A percentile compares a stretch with the other conserved stretches of the same genome.
phyloP scores from a whole-genome alignment of 2,329 filamentous ascomycete species.

The Lasiodiplodia theobromae region DNA sequence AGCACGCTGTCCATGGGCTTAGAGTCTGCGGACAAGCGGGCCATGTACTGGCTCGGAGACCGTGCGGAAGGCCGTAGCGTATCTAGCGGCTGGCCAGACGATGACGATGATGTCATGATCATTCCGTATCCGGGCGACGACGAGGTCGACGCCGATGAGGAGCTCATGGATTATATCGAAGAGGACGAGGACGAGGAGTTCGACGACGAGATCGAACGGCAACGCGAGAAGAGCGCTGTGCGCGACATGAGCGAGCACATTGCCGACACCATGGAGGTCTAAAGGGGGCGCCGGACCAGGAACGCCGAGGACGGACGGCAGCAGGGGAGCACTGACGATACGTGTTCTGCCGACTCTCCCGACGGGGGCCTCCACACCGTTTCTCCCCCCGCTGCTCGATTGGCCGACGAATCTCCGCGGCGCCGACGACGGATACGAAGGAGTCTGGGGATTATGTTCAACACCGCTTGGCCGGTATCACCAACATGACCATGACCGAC shows the following conservation, averaged over 20 bases:
- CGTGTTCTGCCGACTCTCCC: conserved; percentile 22
- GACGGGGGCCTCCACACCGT: background rate
- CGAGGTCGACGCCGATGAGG: conserved; percentile 46
- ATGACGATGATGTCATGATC: conserved; percentile 52
- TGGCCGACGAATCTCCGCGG: background rate
- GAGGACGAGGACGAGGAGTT: conserved; percentile 36
- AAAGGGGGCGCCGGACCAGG: conserved; percentile 30
- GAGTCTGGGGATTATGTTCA: conserved; percentile 4
- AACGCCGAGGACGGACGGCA: background rate
- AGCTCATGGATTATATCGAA: conserved; percentile 27
- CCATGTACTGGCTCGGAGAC: conserved; percentile 86
- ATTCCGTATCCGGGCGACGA: conserved; percentile 47
- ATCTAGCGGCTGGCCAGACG: conserved; percentile 47
- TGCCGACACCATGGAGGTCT: conserved; percentile 61
- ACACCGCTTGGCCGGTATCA: conserved; percentile 4
- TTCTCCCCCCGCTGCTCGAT: background rate
- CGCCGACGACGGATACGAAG: conserved; percentile 7
- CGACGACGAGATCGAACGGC: conserved; percentile 48
- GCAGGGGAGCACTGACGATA: background rate
- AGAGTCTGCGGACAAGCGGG: conserved; percentile 72
- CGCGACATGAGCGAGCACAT: conserved; percentile 62
- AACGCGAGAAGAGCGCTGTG: conserved; percentile 45
- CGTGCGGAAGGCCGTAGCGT: conserved; percentile 45
- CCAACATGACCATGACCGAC: background rate
- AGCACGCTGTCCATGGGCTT: conserved; percentile 22